phyloP scores from a whole-genome alignment of 73 alveolate species.

The Breviolum minutum region DNA sequence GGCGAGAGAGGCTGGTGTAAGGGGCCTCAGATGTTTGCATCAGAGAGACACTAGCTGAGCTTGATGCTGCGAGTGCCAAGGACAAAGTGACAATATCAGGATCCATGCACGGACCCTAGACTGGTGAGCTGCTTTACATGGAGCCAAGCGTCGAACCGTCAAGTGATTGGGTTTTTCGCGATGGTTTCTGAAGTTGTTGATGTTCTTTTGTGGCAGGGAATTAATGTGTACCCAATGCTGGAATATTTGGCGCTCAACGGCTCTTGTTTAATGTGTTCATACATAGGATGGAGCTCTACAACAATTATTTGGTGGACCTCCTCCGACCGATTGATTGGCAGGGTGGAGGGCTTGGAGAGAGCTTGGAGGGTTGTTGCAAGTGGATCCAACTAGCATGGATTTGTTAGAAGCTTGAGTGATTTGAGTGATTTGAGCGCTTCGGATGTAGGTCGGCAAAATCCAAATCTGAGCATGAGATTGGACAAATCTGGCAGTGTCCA shows the following conservation, averaged over 20 bases:
- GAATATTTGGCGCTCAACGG: not conserved
- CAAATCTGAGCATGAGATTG: slow-evolving; percentile 60
- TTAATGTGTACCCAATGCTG: not conserved
- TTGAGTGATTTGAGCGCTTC: not conserved
- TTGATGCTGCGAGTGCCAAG: not conserved
- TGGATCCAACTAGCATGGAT: not conserved
- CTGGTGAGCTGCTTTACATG: too few species aligned
- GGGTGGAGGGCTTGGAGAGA: not conserved
- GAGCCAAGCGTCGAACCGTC: too few species aligned
- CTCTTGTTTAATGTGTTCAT: not conserved
- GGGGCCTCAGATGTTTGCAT: not conserved
- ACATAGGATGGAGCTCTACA: slow-evolving; percentile 81
- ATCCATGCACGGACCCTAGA: slow-evolving; percentile 45
- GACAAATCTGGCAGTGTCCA: slow-evolving; percentile 69
- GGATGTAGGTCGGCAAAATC: slow-evolving; percentile 40
- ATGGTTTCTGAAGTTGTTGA: too few species aligned
- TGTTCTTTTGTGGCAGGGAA: not conserved
- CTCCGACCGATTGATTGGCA: slow-evolving; percentile 86
- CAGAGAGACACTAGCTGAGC: not conserved
- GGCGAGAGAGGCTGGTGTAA: not conserved
- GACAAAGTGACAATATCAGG: slow-evolving; percentile 53
- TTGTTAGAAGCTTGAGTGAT: not conserved
- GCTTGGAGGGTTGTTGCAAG: not conserved
- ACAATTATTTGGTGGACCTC: slow-evolving; percentile 66
- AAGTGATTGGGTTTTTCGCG: too few species aligned